Percentiles rank a stretch among this genome's conserved stretches.
These are phyloP conservation scores for Kluyveromyces sp. DNA, from an alignment of 1,139 yeast genomes.

Conservation along the genomic window DNA sequence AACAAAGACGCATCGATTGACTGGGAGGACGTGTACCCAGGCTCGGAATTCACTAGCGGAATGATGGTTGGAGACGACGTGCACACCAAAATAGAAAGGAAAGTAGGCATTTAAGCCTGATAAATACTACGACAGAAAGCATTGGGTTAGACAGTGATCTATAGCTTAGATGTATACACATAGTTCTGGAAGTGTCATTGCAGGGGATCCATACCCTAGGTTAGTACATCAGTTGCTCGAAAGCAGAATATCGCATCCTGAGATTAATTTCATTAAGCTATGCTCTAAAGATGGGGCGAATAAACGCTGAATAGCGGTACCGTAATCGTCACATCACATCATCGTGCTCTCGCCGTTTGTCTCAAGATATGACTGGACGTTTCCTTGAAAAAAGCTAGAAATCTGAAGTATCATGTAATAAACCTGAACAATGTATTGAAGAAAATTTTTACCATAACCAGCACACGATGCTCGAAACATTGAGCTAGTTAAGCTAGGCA, in stretches of 20 bases:
- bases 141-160: too few species aligned
- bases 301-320: too few species aligned
- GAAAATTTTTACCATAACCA: neutral
- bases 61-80: conserved; percentile 38
- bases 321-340: too few species aligned
- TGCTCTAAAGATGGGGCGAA: too few species aligned
- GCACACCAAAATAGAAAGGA: conserved; percentile 67
- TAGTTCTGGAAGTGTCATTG: too few species aligned
- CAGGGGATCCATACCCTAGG: too few species aligned
- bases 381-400: conserved; percentile 5
- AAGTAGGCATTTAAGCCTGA: conserved; percentile 44
- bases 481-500: neutral
- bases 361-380: neutral
- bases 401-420: neutral
- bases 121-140: neutral
- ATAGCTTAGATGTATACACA: too few species aligned
- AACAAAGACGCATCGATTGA: conserved; percentile 72
- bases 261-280: too few species aligned
- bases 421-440: too few species aligned
- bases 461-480: neutral
- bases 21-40: conserved; percentile 88
- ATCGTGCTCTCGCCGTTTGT: too few species aligned
- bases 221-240: too few species aligned
- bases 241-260: too few species aligned
- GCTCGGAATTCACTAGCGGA: conserved; percentile 20